phyloP scores from a whole-genome alignment of 1,139 yeast genomes.

The Pneumocystis sp. region DNA sequence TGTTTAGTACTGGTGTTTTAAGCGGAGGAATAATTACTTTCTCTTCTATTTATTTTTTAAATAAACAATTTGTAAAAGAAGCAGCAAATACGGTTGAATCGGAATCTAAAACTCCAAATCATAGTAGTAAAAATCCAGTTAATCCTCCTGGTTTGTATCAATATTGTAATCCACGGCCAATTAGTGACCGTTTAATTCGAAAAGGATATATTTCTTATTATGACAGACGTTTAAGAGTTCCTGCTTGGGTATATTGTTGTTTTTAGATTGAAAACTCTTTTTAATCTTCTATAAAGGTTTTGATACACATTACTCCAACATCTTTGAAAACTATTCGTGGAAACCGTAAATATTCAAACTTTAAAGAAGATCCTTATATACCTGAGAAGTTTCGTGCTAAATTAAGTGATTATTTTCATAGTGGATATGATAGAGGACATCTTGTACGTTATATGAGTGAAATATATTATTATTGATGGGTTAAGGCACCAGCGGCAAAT shows the following conservation, averaged over 20 bases:
- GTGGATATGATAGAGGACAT: slow-evolving; percentile 96
- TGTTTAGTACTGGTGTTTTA: neutral
- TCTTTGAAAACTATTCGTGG: slow-evolving; percentile 34
- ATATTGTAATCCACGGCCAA: neutral
- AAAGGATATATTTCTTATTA: slow-evolving; percentile 23
- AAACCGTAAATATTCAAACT: slow-evolving; percentile 67
- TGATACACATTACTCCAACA: slow-evolving; percentile 76
- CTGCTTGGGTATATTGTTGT: slow-evolving; percentile 45
- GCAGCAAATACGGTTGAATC: neutral
- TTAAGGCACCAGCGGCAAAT: slow-evolving; percentile 91
- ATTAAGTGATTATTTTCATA: slow-evolving; percentile 74
- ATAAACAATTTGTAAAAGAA: neutral
- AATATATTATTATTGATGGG: neutral
- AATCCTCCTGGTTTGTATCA: neutral
- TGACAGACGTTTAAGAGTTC: slow-evolving; percentile 72
- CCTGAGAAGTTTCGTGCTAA: slow-evolving; percentile 64
- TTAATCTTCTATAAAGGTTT: slow-evolving; percentile 24
- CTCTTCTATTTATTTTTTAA: neutral
- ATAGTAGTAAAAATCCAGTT: neutral
- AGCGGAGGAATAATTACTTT: neutral
- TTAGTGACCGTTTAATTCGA: neutral
- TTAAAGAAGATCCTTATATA: slow-evolving; percentile 73
- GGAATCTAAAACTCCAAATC: neutral
- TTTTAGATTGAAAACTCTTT: too few relatives aligned
- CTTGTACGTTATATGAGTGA: slow-evolving; percentile 7